Evolutionary conservation across 352 stramenopile species (phyloP).

Genomic region (Phytophthora pini): DNA sequence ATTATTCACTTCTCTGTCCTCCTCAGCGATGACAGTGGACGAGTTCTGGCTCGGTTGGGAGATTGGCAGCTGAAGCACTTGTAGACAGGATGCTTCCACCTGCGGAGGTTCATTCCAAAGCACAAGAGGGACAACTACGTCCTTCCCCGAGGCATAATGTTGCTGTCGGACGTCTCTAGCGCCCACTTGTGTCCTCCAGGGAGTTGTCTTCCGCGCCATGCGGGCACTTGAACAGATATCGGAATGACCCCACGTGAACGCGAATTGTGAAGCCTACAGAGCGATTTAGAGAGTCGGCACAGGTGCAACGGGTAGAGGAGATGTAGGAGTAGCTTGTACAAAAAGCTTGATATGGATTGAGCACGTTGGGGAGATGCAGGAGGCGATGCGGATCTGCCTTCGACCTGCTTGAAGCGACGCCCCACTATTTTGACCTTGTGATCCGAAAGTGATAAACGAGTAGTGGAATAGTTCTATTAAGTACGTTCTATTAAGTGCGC

Average conservation of each 20-base stretch:
- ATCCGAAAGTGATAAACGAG: neutral
- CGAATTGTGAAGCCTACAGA: conserved; percentile 8
- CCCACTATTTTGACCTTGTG: conserved; percentile 1
- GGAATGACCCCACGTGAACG: neutral
- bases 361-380: neutral
- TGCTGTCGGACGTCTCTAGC: conserved; percentile 17
- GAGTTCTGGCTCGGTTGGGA: conserved; percentile 77
- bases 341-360: neutral
- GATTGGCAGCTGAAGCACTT: conserved; percentile 70
- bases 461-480: conserved; percentile 2
- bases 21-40: conserved; percentile 29
- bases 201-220: conserved; percentile 31
- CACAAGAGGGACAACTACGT: conserved; percentile 74
- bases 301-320: conserved; percentile 2
- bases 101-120: conserved; percentile 68
- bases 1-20: conserved; percentile 43
- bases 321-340: neutral
- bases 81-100: conserved; percentile 59
- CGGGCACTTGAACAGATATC: neutral
- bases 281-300: neutral
- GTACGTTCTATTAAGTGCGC: conserved; percentile 5
- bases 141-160: conserved; percentile 22
- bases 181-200: conserved; percentile 22
- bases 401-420: conserved; percentile 31
- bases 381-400: conserved; percentile 1